Conservation (phyloP, 2,329 filamentous ascomycete species). For the Nannizzia gypsea region DNA sequence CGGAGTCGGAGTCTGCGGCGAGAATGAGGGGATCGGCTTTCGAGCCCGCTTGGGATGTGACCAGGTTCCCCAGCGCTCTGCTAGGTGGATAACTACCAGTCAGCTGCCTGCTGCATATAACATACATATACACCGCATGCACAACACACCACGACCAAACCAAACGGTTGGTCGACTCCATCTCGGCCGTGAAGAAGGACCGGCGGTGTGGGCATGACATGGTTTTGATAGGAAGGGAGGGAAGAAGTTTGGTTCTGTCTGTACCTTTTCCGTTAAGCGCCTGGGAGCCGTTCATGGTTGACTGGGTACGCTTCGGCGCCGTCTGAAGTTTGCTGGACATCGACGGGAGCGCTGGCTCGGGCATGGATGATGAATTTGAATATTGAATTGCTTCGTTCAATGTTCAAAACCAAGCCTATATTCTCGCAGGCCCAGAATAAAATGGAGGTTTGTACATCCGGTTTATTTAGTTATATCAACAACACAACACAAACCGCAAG, state of each 20-base stretch:
- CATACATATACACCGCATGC: too few species aligned
- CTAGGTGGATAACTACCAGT: background rate
- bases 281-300: conserved; percentile 1
- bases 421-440: background rate
- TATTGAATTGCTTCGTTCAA: background rate
- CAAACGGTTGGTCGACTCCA: background rate
- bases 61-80: conserved; percentile 4
- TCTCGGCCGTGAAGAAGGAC: background rate
- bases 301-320: conserved; percentile 5
- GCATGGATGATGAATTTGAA: background rate
- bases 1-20: background rate
- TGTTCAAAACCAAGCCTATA: background rate
- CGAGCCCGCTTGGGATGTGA: conserved; percentile 3
- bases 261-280: background rate
- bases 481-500: too few species aligned
- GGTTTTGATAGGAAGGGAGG: background rate
- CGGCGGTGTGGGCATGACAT: background rate
- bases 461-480: conserved; percentile 1
- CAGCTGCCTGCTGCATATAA: background rate
- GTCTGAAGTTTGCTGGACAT: conserved; percentile 17
- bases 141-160: background rate
- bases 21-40: background rate
- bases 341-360: background rate
- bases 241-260: background rate
- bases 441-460: background rate